Percentiles rank a stretch among this genome's conserved stretches.
These are phyloP conservation scores for Ganoderma boninense DNA, from an alignment of 1,284 basidiomycete genomes.

Conservation along the genomic window DNA sequence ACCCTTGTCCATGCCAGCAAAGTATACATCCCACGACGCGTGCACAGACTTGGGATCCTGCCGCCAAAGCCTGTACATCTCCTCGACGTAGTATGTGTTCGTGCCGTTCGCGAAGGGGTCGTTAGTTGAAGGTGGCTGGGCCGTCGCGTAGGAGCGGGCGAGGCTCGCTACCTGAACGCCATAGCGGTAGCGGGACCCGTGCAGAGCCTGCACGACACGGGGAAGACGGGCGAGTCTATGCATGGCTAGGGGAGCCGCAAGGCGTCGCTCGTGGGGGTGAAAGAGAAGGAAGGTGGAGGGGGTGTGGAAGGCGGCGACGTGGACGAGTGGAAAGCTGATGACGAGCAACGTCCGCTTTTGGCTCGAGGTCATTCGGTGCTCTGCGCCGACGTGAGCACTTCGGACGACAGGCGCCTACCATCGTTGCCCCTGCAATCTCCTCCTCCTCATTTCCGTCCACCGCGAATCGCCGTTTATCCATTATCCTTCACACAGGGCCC, in stretches of 20 bases:
- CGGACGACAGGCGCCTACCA: slow-evolving; percentile 22
- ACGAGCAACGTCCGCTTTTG: slow-evolving; percentile 30
- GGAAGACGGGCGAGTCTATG: slow-evolving; percentile 34
- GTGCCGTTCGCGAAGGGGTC: slow-evolving; percentile 90
- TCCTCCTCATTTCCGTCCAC: background rate
- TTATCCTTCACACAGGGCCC: background rate
- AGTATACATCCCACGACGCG: slow-evolving; percentile 95
- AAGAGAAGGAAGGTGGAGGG: slow-evolving; percentile 19
- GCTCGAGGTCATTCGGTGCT: slow-evolving; percentile 23
- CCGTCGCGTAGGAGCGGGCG: slow-evolving; percentile 55
- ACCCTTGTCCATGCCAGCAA: slow-evolving; percentile 92
- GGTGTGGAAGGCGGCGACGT: slow-evolving; percentile 27
- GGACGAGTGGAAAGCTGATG: slow-evolving; percentile 30
- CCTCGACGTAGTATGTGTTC: slow-evolving; percentile 95
- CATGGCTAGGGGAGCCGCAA: slow-evolving; percentile 27
- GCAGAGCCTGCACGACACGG: slow-evolving; percentile 32
- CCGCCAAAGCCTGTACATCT: slow-evolving; percentile 94
- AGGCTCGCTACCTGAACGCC: slow-evolving; percentile 27
- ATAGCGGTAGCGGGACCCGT: slow-evolving; percentile 31
- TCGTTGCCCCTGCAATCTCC: slow-evolving; percentile 4
- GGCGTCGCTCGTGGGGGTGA: slow-evolving; percentile 27
- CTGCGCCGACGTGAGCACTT: slow-evolving; percentile 23
- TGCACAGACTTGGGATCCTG: slow-evolving; percentile 94
- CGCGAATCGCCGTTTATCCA: slow-evolving; percentile 1
- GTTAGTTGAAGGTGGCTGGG: slow-evolving; percentile 68